Evolutionary conservation across 108 stramenopile genomes (phyloP).

Genomic region (Cyclotella choctawhatcheeana): DNA sequence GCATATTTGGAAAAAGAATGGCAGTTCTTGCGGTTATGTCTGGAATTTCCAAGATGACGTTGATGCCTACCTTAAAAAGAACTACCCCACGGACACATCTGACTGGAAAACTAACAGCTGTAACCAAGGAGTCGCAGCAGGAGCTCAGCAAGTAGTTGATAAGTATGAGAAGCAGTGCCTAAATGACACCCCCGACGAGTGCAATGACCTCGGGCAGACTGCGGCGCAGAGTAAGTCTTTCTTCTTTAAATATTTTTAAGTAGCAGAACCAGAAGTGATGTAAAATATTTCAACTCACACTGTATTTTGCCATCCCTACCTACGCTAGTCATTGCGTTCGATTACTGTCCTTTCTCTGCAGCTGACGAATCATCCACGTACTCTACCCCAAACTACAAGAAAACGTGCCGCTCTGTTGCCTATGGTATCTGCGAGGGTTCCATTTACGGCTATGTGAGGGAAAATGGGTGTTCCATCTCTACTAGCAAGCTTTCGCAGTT

Average conservation of each 20-base stretch:
- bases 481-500: not conserved
- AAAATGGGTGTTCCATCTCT: not conserved
- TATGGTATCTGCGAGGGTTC: not conserved
- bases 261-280: no score
- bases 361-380: not conserved
- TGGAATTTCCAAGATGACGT: constrained; percentile 2
- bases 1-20: not conserved
- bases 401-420: not conserved
- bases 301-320: no score
- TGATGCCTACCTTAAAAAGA: not conserved
- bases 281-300: no score
- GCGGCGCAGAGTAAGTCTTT: constrained; percentile 13
- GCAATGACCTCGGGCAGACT: not conserved
- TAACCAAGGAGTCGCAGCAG: constrained; percentile 1
- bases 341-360: constrained; percentile 8
- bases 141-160: constrained; percentile 4
- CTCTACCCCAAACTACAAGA: not conserved
- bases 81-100: not conserved
- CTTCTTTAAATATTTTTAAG: no score
- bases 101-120: not conserved
- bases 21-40: not conserved
- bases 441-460: not conserved
- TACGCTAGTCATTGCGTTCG: constrained; percentile 18
- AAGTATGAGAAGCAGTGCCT: constrained; percentile 1
- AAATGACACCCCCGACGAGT: constrained; percentile 4